Evolutionary conservation across 2,329 filamentous ascomycete species (phyloP).

Genomic region (Albifimbria verrucaria): DNA sequence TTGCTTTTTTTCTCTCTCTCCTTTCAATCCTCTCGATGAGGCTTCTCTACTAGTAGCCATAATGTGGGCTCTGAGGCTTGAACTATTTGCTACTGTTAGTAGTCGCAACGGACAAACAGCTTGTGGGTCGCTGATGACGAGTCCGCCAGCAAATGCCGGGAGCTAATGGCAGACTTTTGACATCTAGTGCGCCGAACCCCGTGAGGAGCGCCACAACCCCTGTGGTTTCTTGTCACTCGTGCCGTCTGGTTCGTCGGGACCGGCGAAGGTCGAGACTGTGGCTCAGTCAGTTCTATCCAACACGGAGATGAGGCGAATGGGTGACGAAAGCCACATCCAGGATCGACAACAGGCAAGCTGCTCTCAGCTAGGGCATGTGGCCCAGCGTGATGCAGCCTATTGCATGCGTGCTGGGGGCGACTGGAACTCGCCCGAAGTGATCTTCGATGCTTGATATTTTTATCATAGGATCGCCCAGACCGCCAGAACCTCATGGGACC

Average conservation of each 20-base stretch:
- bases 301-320: background rate
- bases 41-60: too few relatives aligned
- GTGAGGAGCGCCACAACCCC: too few relatives aligned
- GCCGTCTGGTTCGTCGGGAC: background rate
- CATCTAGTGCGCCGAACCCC: too few relatives aligned
- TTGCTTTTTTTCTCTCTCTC: too few relatives aligned
- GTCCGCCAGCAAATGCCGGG: too few relatives aligned
- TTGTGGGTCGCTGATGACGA: too few relatives aligned
- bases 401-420: too few relatives aligned
- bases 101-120: too few relatives aligned
- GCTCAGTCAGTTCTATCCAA: background rate
- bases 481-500: background rate
- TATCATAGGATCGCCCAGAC: background rate
- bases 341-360: background rate
- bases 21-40: too few relatives aligned
- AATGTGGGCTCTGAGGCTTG: too few relatives aligned
- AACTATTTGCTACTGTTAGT: too few relatives aligned
- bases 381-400: background rate
- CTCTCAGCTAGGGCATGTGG: background rate
- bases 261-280: background rate
- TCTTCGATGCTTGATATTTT: background rate
- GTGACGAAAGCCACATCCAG: constrained; percentile 1
- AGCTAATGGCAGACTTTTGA: too few relatives aligned
- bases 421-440: background rate
- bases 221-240: background rate